Percentiles rank a stretch among this genome's conserved stretches.
Evolutionary conservation across 305 asterid genomes (phyloP).

Genomic region (Fraxinus latifolia): DNA sequence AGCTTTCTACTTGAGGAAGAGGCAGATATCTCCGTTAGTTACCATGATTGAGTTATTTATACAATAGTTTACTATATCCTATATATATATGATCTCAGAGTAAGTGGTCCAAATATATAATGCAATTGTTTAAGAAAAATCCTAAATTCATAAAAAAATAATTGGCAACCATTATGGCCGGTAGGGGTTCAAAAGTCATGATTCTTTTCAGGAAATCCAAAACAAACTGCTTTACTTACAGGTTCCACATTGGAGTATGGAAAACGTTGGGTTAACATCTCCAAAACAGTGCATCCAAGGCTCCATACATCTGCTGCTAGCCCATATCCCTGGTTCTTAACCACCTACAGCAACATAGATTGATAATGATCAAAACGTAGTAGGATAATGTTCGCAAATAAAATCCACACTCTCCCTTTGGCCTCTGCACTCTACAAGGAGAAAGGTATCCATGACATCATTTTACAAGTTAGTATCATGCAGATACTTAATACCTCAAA

Average conservation of each 20-base stretch:
- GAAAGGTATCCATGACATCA: not conserved
- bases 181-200: not conserved
- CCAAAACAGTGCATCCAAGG: conserved; percentile 55
- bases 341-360: conserved; percentile 31
- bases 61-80: not conserved
- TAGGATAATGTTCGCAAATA: conserved; percentile 12
- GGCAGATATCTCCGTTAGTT: not conserved
- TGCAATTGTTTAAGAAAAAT: not conserved
- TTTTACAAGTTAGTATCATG: conserved; percentile 1
- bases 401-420: not conserved
- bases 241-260: conserved; percentile 43
- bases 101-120: not conserved
- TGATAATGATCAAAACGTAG: conserved; percentile 21
- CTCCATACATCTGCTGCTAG: conserved; percentile 58
- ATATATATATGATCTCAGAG: not conserved
- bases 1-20: not conserved
- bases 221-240: conserved; percentile 25
- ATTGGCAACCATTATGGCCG: not conserved
- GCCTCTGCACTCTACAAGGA: not conserved
- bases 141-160: not conserved
- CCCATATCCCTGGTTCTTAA: conserved; percentile 45
- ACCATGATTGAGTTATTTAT: not conserved
- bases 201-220: not conserved
- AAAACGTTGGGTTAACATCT: conserved; percentile 45
- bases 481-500: not conserved